A percentile compares a stretch with the other conserved stretches of the same genome.
Evolutionary conservation across 371 early-diverging fungal species (phyloP).

Genomic region (Mucor velutinosus): DNA sequence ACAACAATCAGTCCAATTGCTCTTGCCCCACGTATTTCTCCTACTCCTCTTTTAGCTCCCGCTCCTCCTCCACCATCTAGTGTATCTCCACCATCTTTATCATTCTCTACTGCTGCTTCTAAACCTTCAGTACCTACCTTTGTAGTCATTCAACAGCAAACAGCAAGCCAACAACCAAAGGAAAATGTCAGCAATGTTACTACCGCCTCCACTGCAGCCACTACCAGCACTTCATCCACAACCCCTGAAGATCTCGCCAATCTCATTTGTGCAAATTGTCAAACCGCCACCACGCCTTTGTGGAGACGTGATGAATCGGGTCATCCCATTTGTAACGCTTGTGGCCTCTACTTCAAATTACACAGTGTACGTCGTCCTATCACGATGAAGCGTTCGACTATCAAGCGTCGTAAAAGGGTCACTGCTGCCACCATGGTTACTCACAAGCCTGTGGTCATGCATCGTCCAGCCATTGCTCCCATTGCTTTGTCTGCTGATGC

Average conservation of each 20-base stretch:
- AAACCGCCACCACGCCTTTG: slow-evolving; percentile 76
- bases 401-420: slow-evolving; percentile 57
- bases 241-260: not conserved
- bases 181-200: not conserved
- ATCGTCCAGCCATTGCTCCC: slow-evolving; percentile 1
- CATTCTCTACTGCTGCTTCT: not conserved
- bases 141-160: slow-evolving; percentile 2
- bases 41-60: slow-evolving; percentile 36
- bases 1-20: slow-evolving; percentile 7
- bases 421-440: slow-evolving; percentile 28
- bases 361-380: slow-evolving; percentile 66
- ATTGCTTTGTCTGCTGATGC: not conserved
- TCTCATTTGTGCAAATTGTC: slow-evolving; percentile 72
- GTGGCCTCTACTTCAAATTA: slow-evolving; percentile 78
- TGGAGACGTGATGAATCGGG: slow-evolving; percentile 80
- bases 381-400: slow-evolving; percentile 56
- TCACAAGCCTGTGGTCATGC: slow-evolving; percentile 22
- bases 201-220: not conserved
- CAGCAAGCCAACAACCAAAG: not conserved
- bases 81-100: slow-evolving; percentile 3
- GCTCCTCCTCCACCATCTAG: slow-evolving; percentile 17
- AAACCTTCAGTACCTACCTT: not conserved
- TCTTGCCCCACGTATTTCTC: slow-evolving; percentile 28
- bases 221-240: not conserved
- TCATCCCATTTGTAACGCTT: slow-evolving; percentile 78